Evolutionary conservation across 139 green algal genomes (phyloP).

Genomic region (Pycnococcus provasolii): DNA sequence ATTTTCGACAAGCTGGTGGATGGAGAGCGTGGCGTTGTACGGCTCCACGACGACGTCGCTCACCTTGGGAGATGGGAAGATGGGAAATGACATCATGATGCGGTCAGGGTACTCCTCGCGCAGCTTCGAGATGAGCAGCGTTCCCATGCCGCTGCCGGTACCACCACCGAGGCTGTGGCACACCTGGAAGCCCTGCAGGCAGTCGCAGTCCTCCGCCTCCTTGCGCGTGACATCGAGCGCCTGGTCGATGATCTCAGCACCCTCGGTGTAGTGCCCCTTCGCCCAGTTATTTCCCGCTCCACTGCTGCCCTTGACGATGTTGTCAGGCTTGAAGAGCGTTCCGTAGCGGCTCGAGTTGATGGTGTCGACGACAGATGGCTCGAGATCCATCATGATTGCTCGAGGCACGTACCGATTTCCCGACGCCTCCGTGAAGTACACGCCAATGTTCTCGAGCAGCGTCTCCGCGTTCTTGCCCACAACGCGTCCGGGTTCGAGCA

Average conservation of each 20-base stretch:
- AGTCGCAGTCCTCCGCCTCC: conserved; percentile 91
- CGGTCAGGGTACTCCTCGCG: conserved; percentile 92
- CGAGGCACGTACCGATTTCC: conserved; percentile 77
- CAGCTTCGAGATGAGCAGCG: conserved; percentile 92
- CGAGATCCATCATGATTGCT: conserved; percentile 90
- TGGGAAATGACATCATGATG: conserved; percentile 97
- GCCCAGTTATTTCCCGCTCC: conserved; percentile 95
- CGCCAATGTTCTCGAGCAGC: conserved; percentile 15
- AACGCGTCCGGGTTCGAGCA: no score
- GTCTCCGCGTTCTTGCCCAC: background rate
- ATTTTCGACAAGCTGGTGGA: conserved; percentile 98
- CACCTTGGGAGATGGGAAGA: conserved; percentile 95
- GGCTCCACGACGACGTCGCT: conserved; percentile 97
- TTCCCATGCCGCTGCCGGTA: conserved; percentile 92
- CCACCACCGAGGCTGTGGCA: conserved; percentile 85
- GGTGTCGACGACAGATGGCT: conserved; percentile 81
- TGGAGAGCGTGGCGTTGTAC: conserved; percentile 97
- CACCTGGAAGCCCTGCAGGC: conserved; percentile 90
- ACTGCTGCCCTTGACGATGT: conserved; percentile 92
- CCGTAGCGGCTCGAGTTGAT: conserved; percentile 30
- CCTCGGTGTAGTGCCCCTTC: conserved; percentile 97
- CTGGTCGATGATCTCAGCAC: conserved; percentile 90
- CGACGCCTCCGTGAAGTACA: conserved; percentile 54
- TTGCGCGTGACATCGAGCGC: conserved; percentile 94
- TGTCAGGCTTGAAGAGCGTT: conserved; percentile 65